Evolutionary conservation across 2,329 filamentous ascomycete genomes (phyloP), one percentile per base, ranked within the genome.

Genomic region (Pseudogymnoascus sp.): DNA sequence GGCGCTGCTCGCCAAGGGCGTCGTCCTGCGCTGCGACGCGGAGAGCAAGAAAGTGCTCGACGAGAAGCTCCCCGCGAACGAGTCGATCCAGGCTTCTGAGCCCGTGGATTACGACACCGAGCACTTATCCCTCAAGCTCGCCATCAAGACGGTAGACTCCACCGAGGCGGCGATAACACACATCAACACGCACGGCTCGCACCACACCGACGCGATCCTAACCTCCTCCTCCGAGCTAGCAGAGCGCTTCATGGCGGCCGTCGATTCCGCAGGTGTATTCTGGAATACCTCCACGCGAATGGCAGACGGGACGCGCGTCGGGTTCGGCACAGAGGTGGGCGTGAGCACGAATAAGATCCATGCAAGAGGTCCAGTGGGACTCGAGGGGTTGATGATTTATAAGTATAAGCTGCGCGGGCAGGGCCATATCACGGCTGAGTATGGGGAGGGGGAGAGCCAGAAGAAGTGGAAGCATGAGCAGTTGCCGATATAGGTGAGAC

Each of bases 311-410:
- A 97, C 96, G 90, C 84, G 95, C 45, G 98, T 96, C 75, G 95
- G 95, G 6, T 99, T 99, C 77, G 95, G 95, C 60, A 98, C 95
- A 0, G 95, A 99, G 78, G 95, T 99, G 23, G 95, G 95, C 63
- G 98, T 99, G 77, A 96, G 90, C 79, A 99, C 95, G 61, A 99
- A 97, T 81, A 99, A 98, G 81, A 96, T 99, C 68, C 95, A 99
- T 75, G 90, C 91, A 1, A 82, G 95, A 61, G 95, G 95, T 0
- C 95, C 95, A 0, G 95, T 99, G 5, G 95, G 95, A 1, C 79
- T 99, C 62, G 95, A 98, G 73, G 95, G 95, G 0, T 77, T 99
- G 75, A 96, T 92, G 74, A 98, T 98, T 67, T 97, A 99, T 79
- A 97, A 97, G 80, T 99, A 97, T 80, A 86, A 95, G 76, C 83